Base-by-base conservation (phyloP, 2,329 filamentous ascomycete species). In the Huntiella bhutanensis region DNA sequence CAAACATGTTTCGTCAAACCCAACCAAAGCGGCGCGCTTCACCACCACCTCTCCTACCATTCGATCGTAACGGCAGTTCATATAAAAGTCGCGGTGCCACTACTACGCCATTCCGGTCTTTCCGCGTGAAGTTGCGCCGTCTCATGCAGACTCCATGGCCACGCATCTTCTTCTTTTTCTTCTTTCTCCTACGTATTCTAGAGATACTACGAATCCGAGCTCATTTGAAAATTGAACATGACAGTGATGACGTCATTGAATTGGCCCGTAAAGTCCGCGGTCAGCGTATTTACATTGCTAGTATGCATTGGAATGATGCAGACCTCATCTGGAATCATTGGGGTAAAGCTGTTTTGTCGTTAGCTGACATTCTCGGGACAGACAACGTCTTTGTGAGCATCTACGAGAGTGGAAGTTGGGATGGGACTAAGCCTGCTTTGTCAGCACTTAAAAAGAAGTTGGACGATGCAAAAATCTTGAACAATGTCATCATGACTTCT, bases 221-320 rank as follows among this genome's bases (percentile, higher is more conserved):
- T 36, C 55, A 56, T 22, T 57, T 64, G 15, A 34, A 44, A 3
- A 34, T 46, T 4, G 40, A 39, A 10, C 48, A 49, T 42, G 48
- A 47, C 33, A 46, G 32, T 12, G 41, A 32, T 38, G 41, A 44
- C 38, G 33, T 47, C 12, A 49, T 49, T 38, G 48, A 46, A 12
- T 39, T 49, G 11, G 36, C 48, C 4, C 43, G 44, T 45, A 53
- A 56, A 46, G 55, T 57, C 39, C 56, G 53, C 16, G 53, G 51
- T 41, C 60, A 64, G 54, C 61, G 63, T 51, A 69, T 84, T 51
- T 84, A 75, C 60, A 80, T 85, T 50, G 73, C 77, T 4, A 73
- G 72, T 51, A 73, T 79, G 56, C 77, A 81, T 55, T 82, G 77
- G 68, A 82, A 80, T 54, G 73, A 73, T 51, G 79, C 71, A 49